Evolutionary conservation across 1,284 basidiomycete genomes (phyloP), one percentile per base, ranked within the genome.

Genomic region (Boletellus dicymbophilus): DNA sequence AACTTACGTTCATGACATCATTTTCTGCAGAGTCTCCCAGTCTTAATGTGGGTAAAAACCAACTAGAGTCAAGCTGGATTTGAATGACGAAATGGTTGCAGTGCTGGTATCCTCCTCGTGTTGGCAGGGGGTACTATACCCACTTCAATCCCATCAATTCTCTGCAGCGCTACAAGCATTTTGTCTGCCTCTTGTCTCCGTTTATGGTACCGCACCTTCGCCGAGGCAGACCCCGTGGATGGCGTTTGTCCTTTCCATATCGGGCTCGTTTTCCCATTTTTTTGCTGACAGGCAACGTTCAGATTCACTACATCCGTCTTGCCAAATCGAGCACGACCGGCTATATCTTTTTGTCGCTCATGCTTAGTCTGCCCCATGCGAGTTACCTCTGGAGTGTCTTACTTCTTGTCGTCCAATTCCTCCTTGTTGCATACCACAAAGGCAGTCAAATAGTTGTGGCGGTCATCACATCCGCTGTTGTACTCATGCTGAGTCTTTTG

Each of bases 141-240:
- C 25, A 26, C 55, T 6, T 52, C 65, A 1, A 22, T 68, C 15
- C 63, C 62, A n/a, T 33, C 67, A 1, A 54, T 54, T 0, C 41
- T 67, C 12, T 65, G 52, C 11, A 63, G 59, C 38, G 38, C 54
- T 23, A 43, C 59, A 27, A 57, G 65, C 48, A 63, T 67, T 7
- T 49, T 52, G 20, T 67, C 67, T 0, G 67, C 61, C 1, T 68
- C 63, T 8, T 62, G 53, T 28, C 66, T 67, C 25, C 56, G 60
- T 15, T 56, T 59, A 7, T 61, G 55, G n/a, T 64, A 69, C 25
- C 49, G 47, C 1, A 50, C 62, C 3, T 46, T 67, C 20, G 54
- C 36, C 13, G 55, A 56, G 12, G 63, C 62, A 0, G 54, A 51
- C 3, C 63, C 67, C 26, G 20, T 54, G 8, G 50, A 45, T 10